Evolutionary conservation across 495 filamentous ascomycete species (phyloP).

Genomic region (Podospora bellae-mahoneyi): DNA sequence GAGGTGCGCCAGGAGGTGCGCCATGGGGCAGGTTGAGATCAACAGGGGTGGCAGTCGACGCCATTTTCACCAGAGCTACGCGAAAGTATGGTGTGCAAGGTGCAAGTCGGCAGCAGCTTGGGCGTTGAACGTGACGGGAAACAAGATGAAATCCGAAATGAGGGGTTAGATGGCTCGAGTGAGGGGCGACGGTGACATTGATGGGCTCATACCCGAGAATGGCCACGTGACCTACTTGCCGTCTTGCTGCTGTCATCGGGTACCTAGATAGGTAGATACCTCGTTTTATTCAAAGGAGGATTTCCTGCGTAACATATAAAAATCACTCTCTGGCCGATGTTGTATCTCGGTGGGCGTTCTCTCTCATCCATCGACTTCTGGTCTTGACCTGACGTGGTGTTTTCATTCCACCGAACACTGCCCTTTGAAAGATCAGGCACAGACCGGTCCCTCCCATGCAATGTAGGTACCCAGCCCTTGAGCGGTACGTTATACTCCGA

Average conservation of each 20-base stretch:
- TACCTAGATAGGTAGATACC: neutral
- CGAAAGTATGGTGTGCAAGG: neutral
- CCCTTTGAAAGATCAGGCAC: no score
- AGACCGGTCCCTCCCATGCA: no score
- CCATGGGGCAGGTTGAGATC: neutral
- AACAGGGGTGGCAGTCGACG: neutral
- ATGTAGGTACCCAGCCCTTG: neutral
- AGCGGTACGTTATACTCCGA: neutral
- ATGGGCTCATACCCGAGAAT: neutral
- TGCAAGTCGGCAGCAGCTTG: neutral
- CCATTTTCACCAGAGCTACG: neutral
- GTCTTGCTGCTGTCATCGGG: neutral
- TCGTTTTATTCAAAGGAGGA: no score
- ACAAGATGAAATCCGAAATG: neutral
- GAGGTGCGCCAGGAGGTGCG: slow-evolving; percentile 12
- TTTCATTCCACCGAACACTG: no score
- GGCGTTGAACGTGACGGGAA: neutral
- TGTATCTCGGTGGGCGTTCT: no score
- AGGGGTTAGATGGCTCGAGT: neutral
- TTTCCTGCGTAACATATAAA: no score
- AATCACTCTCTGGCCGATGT: no score
- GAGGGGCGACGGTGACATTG: neutral
- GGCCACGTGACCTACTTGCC: neutral
- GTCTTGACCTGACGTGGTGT: no score
- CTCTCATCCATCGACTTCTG: no score